These are phyloP conservation scores for Gossypium thurberi DNA, from an alignment of 345 rosid species.

Conservation along the genomic window DNA sequence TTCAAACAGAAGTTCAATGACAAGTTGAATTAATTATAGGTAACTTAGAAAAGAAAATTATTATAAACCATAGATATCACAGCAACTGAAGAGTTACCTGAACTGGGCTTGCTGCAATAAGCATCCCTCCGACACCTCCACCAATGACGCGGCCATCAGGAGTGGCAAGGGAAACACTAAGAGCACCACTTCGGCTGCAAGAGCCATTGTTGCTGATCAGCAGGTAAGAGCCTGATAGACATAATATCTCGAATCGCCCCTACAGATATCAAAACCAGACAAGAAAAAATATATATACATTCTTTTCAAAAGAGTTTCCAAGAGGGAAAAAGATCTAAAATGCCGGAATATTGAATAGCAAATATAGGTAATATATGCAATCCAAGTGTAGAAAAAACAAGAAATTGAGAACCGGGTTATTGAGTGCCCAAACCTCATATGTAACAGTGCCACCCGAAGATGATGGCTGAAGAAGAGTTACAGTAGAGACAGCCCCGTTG, in stretches of 20 bases:
- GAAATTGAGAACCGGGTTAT: neutral
- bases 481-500: conserved; percentile 86
- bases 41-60: neutral
- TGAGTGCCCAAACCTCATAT: conserved; percentile 63
- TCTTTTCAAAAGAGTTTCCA: neutral
- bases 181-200: conserved; percentile 55
- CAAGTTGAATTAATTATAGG: too few species aligned
- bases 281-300: neutral
- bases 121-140: conserved; percentile 86
- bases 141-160: conserved; percentile 94
- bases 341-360: neutral
- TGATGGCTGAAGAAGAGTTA: conserved; percentile 75
- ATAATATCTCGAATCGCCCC: conserved; percentile 88
- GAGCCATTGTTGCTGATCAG: conserved; percentile 36
- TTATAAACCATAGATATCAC: neutral
- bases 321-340: neutral
- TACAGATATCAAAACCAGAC: conserved; percentile 21
- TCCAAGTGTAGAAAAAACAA: neutral
- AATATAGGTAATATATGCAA: neutral
- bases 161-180: conserved; percentile 86
- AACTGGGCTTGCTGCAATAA: conserved; percentile 82
- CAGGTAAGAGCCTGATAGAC: conserved; percentile 71
- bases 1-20: neutral
- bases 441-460: conserved; percentile 73
- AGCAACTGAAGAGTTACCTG: conserved; percentile 43